Evolutionary conservation across 495 filamentous ascomycete species (phyloP).

Genomic region (Podospora bellae-mahoneyi): DNA sequence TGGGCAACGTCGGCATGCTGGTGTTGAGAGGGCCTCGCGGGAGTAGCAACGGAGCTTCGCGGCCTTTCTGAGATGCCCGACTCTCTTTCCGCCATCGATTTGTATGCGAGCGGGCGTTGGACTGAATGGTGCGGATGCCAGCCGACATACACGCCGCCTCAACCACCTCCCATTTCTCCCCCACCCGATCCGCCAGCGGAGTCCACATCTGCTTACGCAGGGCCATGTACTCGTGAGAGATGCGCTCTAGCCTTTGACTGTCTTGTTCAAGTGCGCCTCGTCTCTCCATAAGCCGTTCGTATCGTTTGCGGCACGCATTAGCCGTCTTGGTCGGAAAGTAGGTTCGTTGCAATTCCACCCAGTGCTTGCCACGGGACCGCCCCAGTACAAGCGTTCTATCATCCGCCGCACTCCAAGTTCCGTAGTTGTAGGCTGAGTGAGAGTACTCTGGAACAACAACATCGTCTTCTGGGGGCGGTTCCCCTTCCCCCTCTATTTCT

Average conservation of each 20-base stretch:
- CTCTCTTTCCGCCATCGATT: slow-evolving; percentile 41
- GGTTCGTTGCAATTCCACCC: slow-evolving; percentile 63
- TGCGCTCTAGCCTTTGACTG: slow-evolving; percentile 55
- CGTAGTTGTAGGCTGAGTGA: slow-evolving; percentile 43
- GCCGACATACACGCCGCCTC: slow-evolving; percentile 55
- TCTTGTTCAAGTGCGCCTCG: slow-evolving; percentile 62
- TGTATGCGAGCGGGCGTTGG: slow-evolving; percentile 42
- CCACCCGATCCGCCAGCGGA: slow-evolving; percentile 56
- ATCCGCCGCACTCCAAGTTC: slow-evolving; percentile 61
- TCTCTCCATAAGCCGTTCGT: slow-evolving; percentile 69
- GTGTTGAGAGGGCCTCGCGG: neutral
- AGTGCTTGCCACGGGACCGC: slow-evolving; percentile 61
- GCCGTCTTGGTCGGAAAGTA: slow-evolving; percentile 70
- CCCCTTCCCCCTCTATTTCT: neutral
- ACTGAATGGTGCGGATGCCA: slow-evolving; percentile 48
- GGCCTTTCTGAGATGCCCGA: slow-evolving; percentile 5
- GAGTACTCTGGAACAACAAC: slow-evolving; percentile 14
- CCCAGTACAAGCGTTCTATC: slow-evolving; percentile 62
- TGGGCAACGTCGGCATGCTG: neutral
- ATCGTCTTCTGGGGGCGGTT: neutral
- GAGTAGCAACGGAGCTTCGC: slow-evolving; percentile 8
- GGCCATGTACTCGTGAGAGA: slow-evolving; percentile 64
- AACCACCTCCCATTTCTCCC: slow-evolving; percentile 65
- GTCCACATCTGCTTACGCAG: slow-evolving; percentile 69
- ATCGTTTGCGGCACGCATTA: slow-evolving; percentile 77